Conservation (phyloP, 305 asterid genomes). For the Rubia tinctorum region DNA sequence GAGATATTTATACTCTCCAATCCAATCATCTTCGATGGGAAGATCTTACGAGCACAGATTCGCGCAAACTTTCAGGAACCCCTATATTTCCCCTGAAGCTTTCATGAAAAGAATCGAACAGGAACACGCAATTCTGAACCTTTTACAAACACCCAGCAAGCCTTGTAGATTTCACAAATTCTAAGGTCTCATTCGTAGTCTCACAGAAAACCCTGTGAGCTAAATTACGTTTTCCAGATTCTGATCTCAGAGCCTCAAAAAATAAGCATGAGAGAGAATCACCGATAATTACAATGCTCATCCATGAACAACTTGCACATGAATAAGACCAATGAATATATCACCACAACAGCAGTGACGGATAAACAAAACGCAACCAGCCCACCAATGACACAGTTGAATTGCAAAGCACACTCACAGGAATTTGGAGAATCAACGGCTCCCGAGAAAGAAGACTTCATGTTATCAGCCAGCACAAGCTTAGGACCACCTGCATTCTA, state of each 20-base stretch:
- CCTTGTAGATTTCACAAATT: not conserved
- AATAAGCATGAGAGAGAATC: conserved; percentile 24
- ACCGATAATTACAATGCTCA: conserved; percentile 18
- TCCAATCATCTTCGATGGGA: too few relatives aligned
- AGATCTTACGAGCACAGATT: not conserved
- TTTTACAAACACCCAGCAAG: not conserved
- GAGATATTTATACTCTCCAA: too few relatives aligned
- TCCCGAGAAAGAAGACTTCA: conserved; percentile 1
- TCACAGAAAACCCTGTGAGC: not conserved
- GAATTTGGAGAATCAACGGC: conserved; percentile 7
- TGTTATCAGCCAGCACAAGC: conserved; percentile 6
- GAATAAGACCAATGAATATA: conserved; percentile 7
- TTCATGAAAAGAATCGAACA: not conserved
- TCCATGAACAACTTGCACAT: not conserved
- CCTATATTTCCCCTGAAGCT: not conserved
- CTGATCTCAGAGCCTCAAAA: conserved; percentile 29
- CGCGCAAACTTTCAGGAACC: not conserved
- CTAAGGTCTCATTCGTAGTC: not conserved
- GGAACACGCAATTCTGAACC: not conserved
- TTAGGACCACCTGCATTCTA: not conserved
- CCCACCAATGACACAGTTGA: not conserved
- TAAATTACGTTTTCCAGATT: not conserved
- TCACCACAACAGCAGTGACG: not conserved
- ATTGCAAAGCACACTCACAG: not conserved
- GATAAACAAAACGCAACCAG: not conserved